A percentile compares a stretch with the other conserved stretches of the same genome.
Evolutionary conservation across 1,139 yeast species (phyloP).

Genomic region (Nakaseomyces glabratus): DNA sequence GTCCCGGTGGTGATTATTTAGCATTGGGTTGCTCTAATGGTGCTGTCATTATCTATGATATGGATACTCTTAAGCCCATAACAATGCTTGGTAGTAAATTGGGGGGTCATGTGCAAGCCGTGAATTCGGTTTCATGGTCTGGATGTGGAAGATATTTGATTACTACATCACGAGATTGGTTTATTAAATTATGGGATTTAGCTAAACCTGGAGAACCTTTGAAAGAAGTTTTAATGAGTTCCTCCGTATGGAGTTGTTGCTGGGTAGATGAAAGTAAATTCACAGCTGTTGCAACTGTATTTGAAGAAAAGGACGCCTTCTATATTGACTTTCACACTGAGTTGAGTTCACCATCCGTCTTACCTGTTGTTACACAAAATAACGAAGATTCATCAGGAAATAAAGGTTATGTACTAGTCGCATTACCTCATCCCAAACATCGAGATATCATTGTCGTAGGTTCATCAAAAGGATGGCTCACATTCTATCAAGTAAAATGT

Average conservation of each 20-base stretch:
- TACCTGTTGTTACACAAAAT: conserved; percentile 16
- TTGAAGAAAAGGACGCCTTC: conserved; percentile 41
- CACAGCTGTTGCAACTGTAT: conserved; percentile 23
- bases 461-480: conserved; percentile 71
- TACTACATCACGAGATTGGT: conserved; percentile 81
- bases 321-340: conserved; percentile 46
- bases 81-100: conserved; percentile 37
- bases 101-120: conserved; percentile 60
- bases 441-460: conserved; percentile 57
- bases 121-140: conserved; percentile 77
- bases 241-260: conserved; percentile 36
- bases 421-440: conserved; percentile 28
- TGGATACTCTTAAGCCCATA: conserved; percentile 43
- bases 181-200: conserved; percentile 74
- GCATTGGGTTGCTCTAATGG: conserved; percentile 86
- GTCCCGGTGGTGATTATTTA: conserved; percentile 71
- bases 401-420: conserved; percentile 29
- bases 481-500: conserved; percentile 39
- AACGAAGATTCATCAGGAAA: conserved; percentile 20
- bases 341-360: conserved; percentile 25
- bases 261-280: conserved; percentile 17
- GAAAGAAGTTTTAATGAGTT: conserved; percentile 59
- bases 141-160: conserved; percentile 60
- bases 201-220: conserved; percentile 45
- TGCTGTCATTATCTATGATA: conserved; percentile 66